These are phyloP conservation scores for Camellia sinensis DNA, from an alignment of 148 eudicot genomes.

Conservation along the genomic window DNA sequence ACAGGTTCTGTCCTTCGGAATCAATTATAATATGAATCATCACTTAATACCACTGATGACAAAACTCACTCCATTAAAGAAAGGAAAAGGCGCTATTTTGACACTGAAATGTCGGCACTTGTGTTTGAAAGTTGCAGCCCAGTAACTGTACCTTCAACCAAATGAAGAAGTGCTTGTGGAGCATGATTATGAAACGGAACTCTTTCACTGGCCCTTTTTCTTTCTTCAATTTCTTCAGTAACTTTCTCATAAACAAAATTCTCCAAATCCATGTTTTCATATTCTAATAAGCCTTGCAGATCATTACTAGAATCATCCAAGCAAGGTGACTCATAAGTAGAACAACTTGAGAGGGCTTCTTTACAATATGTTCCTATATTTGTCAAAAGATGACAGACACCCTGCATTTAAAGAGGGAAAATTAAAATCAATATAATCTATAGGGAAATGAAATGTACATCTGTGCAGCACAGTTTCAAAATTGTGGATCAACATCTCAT, in stretches of 20 bases:
- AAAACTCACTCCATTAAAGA: neutral
- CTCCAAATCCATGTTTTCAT: conserved; percentile 83
- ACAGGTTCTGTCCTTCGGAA: neutral
- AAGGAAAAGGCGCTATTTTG: neutral
- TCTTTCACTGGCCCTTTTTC: conserved; percentile 41
- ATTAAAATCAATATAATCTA: neutral
- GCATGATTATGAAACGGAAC: conserved; percentile 65
- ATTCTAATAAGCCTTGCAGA: conserved; percentile 41
- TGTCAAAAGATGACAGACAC: conserved; percentile 78
- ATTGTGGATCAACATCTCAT: neutral
- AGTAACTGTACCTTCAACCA: conserved; percentile 59
- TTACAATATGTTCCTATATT: conserved; percentile 64
- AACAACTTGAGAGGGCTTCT: conserved; percentile 45
- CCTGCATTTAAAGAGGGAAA: conserved; percentile 41
- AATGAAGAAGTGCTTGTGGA: conserved; percentile 56
- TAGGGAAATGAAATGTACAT: neutral
- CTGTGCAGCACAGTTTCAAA: neutral
- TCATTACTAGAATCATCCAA: conserved; percentile 48
- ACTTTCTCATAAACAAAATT: conserved; percentile 48
- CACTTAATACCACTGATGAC: neutral
- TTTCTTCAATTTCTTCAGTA: conserved; percentile 47
- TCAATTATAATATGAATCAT: neutral
- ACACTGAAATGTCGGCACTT: neutral
- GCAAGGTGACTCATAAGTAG: conserved; percentile 50
- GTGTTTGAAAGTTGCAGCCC: neutral